These are phyloP conservation scores for Boletellus ananas DNA, from an alignment of 768 basidiomycete genomes.

Conservation along the genomic window DNA sequence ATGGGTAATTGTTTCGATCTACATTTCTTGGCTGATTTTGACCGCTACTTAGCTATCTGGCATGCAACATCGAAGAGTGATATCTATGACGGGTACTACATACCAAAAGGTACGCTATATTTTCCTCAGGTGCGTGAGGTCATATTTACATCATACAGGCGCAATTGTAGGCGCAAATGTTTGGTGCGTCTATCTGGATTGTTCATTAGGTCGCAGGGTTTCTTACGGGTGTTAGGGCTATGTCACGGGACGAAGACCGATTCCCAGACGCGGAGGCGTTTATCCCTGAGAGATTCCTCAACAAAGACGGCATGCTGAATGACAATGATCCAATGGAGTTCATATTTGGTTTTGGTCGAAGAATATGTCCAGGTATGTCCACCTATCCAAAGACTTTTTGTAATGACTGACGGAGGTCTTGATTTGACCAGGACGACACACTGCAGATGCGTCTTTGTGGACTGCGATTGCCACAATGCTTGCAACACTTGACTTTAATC, in stretches of 20 bases:
- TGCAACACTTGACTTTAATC: constrained; percentile 6
- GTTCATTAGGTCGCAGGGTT: neutral
- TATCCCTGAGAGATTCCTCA: constrained; percentile 11
- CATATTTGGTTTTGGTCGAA: constrained; percentile 14
- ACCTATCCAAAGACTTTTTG: neutral
- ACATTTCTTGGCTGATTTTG: neutral
- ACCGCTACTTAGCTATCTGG: neutral
- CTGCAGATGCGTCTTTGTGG: constrained; percentile 6
- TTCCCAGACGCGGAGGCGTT: constrained; percentile 11
- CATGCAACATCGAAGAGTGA: constrained; percentile 24
- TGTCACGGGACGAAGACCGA: constrained; percentile 8
- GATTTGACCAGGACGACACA: neutral
- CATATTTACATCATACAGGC: neutral
- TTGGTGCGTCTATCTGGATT: constrained; percentile 2
- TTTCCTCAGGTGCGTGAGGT: neutral
- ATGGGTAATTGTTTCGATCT: neutral
- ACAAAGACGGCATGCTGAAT: constrained; percentile 4
- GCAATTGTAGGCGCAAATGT: constrained; percentile 8
- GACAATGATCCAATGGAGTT: constrained; percentile 6
- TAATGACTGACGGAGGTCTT: neutral
- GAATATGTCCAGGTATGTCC: constrained; percentile 4
- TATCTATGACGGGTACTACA: constrained; percentile 27
- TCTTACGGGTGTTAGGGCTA: neutral
- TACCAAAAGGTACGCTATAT: constrained; percentile 27
- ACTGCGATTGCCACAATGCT: constrained; percentile 12